Base-by-base conservation (phyloP, 2,329 filamentous ascomycete species). In the Aspergillus thermomutatus region DNA sequence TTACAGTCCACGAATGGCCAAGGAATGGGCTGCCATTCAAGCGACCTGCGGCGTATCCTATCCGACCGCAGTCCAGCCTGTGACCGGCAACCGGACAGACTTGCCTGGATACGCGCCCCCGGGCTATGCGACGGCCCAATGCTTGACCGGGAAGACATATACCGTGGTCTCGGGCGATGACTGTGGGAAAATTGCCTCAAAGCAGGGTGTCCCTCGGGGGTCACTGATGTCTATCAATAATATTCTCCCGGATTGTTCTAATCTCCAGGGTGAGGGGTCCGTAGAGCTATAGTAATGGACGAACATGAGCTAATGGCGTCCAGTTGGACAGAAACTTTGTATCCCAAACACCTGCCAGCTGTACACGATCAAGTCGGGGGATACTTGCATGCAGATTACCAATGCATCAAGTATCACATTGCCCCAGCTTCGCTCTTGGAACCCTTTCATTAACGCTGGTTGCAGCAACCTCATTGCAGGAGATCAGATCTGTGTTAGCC, bases 381-480 rank as follows among this genome's bases (percentile, higher is more conserved):
- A 47, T 6, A 49, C 52, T 4, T 60, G 58, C 46, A 17, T 31
- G 11, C 28, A 51, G 3, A 53, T 60, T 7, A 21, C 37, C 1
- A 37, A 50, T 3, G 26, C 14, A 9, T 51, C 28, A 37, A 9
- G 21, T 4, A 49, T 57, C 19, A 45, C 26, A 11, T 4, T 57
- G 1, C 14, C 48, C 5, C 21, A 57, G 3, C 31, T 60, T n/a
- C 50, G 52, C 3, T 28, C 25, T 7, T 60, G 55, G 58, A 60
- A 60, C 47, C 21, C 45, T 2, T 60, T 50, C 34, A 17, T 60
- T n/a, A 55, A 57, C 10, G 11, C 28, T 3, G 55, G 48, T 6
- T 60, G 58, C 26, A 60, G 52, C 7, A 60, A 57, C 54, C 58
- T 60, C 14, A 40, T 47, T 2, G 41, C 50, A 6, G 54, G 58